Conservation (phyloP, 208 protist genomes). For the Herpetomonas muscarum region DNA sequence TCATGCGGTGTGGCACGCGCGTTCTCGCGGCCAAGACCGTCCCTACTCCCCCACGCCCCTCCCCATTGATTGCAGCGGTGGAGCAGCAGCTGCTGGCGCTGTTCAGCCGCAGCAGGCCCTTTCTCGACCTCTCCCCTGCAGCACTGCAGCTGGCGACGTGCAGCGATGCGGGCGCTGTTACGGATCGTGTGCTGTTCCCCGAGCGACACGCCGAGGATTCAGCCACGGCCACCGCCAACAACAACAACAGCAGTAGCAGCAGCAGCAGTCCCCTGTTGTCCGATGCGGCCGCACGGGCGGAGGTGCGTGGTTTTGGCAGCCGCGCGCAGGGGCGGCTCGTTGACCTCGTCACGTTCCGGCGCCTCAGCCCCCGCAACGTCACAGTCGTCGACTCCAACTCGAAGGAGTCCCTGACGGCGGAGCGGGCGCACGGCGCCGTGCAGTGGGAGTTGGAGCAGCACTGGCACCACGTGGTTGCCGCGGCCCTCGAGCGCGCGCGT, state of each 20-base stretch:
- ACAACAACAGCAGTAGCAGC: neutral
- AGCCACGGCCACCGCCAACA: neutral
- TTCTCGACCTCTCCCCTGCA: constrained; percentile 11
- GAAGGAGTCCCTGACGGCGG: neutral
- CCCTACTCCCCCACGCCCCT: too few relatives aligned
- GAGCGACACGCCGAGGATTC: neutral
- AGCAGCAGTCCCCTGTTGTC: neutral
- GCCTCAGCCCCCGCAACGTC: neutral
- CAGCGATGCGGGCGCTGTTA: constrained; percentile 4
- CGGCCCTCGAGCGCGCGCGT: constrained; percentile 9
- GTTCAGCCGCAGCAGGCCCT: constrained; percentile 14
- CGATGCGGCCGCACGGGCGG: too few relatives aligned
- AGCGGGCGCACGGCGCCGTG: constrained; percentile 26
- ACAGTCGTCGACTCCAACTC: neutral
- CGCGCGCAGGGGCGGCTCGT: neutral
- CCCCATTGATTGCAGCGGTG: neutral
- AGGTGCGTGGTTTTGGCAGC: too few relatives aligned
- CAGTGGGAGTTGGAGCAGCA: constrained; percentile 21
- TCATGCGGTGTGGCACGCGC: too few relatives aligned
- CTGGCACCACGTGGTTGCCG: constrained; percentile 16
- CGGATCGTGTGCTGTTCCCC: constrained; percentile 11
- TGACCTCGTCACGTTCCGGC: neutral
- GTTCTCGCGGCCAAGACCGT: too few relatives aligned
- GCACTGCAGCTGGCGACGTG: constrained; percentile 2
- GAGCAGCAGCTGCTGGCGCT: constrained; percentile 23